Conservation (phyloP, 1,284 basidiomycete species). For the Moniliella sp. region DNA sequence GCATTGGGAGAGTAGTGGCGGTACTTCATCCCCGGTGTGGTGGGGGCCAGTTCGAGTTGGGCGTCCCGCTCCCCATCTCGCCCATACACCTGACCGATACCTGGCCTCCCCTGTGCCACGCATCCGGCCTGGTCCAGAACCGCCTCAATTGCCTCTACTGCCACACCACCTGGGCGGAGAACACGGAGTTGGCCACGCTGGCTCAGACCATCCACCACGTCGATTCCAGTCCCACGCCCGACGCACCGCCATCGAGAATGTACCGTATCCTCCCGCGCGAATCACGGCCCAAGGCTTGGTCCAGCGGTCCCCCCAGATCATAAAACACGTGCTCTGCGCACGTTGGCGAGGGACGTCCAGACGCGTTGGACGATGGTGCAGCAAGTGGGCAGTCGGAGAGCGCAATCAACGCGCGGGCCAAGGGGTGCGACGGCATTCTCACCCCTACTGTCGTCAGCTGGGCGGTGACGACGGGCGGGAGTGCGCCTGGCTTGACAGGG, state of each 20-base stretch:
- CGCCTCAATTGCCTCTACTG: too few species aligned
- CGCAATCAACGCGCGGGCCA: constrained; percentile 74
- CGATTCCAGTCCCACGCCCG: constrained; percentile 74
- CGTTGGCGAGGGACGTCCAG: constrained; percentile 80
- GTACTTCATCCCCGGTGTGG: constrained; percentile 99
- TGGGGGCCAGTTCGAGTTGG: constrained; percentile 40
- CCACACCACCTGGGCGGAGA: constrained; percentile 73
- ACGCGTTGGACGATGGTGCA: constrained; percentile 84
- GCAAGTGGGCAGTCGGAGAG: constrained; percentile 56
- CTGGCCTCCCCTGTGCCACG: too few species aligned
- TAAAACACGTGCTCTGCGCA: constrained; percentile 56
- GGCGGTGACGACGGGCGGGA: constrained; percentile 41
- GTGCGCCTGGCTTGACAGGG: constrained; percentile 39
- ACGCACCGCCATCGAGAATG: constrained; percentile 79
- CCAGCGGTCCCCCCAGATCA: constrained; percentile 47
- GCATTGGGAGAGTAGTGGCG: constrained; percentile 68
- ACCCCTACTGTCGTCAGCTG: constrained; percentile 64
- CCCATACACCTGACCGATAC: constrained; percentile 27
- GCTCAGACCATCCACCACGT: constrained; percentile 66
- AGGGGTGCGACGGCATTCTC: constrained; percentile 77
- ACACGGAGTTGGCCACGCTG: constrained; percentile 49
- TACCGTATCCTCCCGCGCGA: constrained; percentile 41
- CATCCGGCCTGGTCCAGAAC: too few species aligned
- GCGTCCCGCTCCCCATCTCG: constrained; percentile 18
- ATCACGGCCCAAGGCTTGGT: constrained; percentile 37